Conservation (phyloP, 1,139 yeast species). For the Magnusiomyces magnusii region DNA sequence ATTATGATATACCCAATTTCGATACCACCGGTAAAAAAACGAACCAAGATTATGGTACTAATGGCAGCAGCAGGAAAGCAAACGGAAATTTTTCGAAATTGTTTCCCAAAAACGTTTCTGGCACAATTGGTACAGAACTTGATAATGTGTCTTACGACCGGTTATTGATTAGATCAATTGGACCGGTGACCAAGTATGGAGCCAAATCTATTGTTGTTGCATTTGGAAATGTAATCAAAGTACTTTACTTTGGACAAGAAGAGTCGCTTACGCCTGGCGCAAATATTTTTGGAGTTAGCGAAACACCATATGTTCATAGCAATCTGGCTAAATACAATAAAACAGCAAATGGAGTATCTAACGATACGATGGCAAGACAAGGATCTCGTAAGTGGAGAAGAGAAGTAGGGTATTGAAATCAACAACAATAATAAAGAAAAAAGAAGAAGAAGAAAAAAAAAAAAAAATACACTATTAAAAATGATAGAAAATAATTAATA, state of each 20-base stretch:
- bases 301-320: neutral
- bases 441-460: no score
- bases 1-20: constrained; percentile 53
- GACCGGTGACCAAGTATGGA: constrained; percentile 59
- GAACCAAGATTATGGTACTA: neutral
- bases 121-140: constrained; percentile 15
- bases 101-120: neutral
- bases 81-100: neutral
- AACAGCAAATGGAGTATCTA: neutral
- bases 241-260: constrained; percentile 61
- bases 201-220: constrained; percentile 68
- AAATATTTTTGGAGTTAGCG: neutral
- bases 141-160: constrained; percentile 20
- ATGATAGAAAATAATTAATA: no score
- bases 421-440: neutral
- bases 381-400: constrained; percentile 13
- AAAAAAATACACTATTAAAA: no score
- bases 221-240: constrained; percentile 63
- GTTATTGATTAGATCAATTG: constrained; percentile 42
- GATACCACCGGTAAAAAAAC: constrained; percentile 18
- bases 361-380: neutral
- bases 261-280: constrained; percentile 27
- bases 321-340: neutral
- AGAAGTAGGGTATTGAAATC: constrained; percentile 12
- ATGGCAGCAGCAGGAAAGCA: neutral